Conservation (phyloP, 2,329 filamentous ascomycete species). For the Colletotrichum endophyticum region DNA sequence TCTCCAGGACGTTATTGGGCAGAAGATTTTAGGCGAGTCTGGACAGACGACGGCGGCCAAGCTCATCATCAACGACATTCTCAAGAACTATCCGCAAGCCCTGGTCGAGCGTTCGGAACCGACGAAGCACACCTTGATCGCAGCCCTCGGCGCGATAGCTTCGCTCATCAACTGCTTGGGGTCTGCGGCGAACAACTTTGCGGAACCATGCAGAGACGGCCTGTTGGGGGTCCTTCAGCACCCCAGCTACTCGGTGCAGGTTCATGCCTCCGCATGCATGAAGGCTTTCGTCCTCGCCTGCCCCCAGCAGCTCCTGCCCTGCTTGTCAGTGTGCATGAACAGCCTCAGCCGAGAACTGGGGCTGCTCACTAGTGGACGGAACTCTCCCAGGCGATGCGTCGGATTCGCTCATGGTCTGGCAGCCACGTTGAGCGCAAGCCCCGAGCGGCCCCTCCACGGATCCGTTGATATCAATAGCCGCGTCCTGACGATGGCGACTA, state of each 20-base stretch:
- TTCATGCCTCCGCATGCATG: slow-evolving; percentile 85
- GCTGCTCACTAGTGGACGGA: slow-evolving; percentile 74
- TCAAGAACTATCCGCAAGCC: slow-evolving; percentile 94
- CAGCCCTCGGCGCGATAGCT: slow-evolving; percentile 78
- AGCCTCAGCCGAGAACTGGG: slow-evolving; percentile 87
- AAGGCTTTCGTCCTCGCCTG: slow-evolving; percentile 89
- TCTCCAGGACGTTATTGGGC: slow-evolving; percentile 82
- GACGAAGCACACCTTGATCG: slow-evolving; percentile 82
- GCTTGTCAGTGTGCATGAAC: slow-evolving; percentile 95
- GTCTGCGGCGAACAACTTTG: slow-evolving; percentile 79
- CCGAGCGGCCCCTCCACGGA: slow-evolving; percentile 86
- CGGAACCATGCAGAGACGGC: slow-evolving; percentile 84
- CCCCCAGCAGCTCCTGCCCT: slow-evolving; percentile 88
- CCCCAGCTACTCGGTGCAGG: slow-evolving; percentile 94
- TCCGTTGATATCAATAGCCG: slow-evolving; percentile 95
- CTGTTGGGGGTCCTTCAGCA: slow-evolving; percentile 91
- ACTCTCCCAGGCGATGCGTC: slow-evolving; percentile 82
- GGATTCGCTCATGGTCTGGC: slow-evolving; percentile 93
- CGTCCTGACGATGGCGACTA: slow-evolving; percentile 89
- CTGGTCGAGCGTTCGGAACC: slow-evolving; percentile 88
- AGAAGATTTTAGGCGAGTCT: slow-evolving; percentile 84
- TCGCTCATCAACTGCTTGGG: slow-evolving; percentile 81
- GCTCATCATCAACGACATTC: slow-evolving; percentile 81
- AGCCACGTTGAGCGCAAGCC: slow-evolving; percentile 88
- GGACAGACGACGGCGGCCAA: slow-evolving; percentile 85